A percentile compares a stretch with the other conserved stretches of the same genome.
Conservation (phyloP, 2,329 filamentous ascomycete genomes). For the Elsinoe fawcettii region DNA sequence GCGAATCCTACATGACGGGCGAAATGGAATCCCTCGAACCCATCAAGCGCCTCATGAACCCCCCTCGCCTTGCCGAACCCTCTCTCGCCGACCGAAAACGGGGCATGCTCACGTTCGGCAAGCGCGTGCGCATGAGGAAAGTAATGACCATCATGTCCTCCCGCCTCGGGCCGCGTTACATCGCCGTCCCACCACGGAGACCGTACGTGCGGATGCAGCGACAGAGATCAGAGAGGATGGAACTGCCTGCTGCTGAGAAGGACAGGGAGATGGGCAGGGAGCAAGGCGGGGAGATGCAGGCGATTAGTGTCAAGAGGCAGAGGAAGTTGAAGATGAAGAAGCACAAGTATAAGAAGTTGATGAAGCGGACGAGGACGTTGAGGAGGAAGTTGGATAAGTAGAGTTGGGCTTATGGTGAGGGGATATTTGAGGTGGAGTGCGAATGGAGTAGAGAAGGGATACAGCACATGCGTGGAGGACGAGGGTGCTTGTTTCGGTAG, state of each 20-base stretch:
- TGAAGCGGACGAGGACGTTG: slow-evolving; percentile 82
- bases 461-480: too few relatives aligned
- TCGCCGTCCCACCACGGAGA: background rate
- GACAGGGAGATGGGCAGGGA: slow-evolving; percentile 2
- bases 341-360: slow-evolving; percentile 99
- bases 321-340: slow-evolving; percentile 99
- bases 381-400: slow-evolving; percentile 64
- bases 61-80: slow-evolving; percentile 7
- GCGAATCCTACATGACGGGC: slow-evolving; percentile 14
- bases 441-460: too few relatives aligned
- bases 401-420: background rate
- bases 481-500: background rate
- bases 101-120: background rate
- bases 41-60: slow-evolving; percentile 17
- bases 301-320: slow-evolving; percentile 87
- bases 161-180: background rate
- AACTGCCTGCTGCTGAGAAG: background rate
- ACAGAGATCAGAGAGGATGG: background rate
- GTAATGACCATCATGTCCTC: background rate
- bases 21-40: slow-evolving; percentile 17
- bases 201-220: slow-evolving; percentile 2
- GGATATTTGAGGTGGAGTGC: too few relatives aligned
- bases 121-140: slow-evolving; percentile 5
- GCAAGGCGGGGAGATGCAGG: slow-evolving; percentile 51
- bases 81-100: background rate